Base-by-base conservation (phyloP, 2,329 filamentous ascomycete species). In the Elsinoe ampelina region DNA sequence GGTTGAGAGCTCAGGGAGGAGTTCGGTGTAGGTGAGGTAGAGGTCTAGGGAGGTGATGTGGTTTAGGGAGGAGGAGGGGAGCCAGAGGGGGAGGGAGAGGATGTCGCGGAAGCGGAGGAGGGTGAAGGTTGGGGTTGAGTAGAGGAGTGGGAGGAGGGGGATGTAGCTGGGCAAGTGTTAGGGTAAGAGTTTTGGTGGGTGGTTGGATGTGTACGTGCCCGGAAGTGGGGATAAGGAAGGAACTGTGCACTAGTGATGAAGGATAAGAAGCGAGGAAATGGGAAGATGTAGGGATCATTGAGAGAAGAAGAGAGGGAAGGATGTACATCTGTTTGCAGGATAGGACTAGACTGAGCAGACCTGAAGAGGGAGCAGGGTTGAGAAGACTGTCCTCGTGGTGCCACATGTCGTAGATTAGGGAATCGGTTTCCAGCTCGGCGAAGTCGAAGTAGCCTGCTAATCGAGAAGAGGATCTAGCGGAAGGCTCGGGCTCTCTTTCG, bases 11-110 rank as follows among this genome's bases (percentile, higher is more conserved):
- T 30, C 36, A 10, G 36, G 36, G 36, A n/a, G 13, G 36, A 39
- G 36, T 19, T 42, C 39, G 13, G 13, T 20, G 17, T 17, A 17
- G 17, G 13, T 17, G 10, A 42, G n/a, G 17, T 42, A 42, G n/a
- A 42, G 39, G 17, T 42, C n/a, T 42, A 42, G 39, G 10, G 39
- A 42, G n/a, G 39, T 42, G 39, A 42, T 42, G 39, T 11, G 19
- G n/a, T 67, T 63, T 54, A 63, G 32, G 7, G 11, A 8, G 30
- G 15, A 3, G 13, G 34, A 17, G 7, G 13, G n/a, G 48, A 52
- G 26, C 26, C n/a, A 17, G 15, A 19, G 45, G 13, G 22, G 20
- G 20, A 52, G 30, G 30, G 48, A 52, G n/a, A 38, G 15, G 26
- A 52, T 15, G 48, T 35, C 48, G 20, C 32, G 45, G 45, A 50